phyloP scores from a whole-genome alignment of 2,329 filamentous ascomycete genomes.

The Apiospora saccharicola region DNA sequence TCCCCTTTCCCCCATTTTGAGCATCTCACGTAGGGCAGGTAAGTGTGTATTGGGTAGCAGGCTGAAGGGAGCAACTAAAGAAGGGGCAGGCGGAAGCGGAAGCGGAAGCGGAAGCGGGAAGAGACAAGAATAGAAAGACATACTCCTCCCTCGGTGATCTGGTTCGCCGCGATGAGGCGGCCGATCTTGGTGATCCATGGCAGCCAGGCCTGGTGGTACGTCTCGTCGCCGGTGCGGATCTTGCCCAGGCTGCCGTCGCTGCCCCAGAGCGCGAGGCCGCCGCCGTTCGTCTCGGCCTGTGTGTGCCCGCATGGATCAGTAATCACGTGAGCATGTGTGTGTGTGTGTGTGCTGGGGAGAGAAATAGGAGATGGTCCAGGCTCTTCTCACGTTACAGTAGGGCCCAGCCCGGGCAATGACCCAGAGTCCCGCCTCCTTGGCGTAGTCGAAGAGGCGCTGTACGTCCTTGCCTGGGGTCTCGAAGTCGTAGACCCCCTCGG shows the following conservation, averaged over 20 bases:
- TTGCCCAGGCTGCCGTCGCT: slow-evolving; percentile 52
- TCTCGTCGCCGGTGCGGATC: slow-evolving; percentile 49
- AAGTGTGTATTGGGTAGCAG: too few species aligned
- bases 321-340: neutral
- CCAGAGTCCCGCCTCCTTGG: slow-evolving; percentile 59
- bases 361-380: too few species aligned
- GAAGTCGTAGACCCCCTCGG: slow-evolving; percentile 49
- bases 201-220: slow-evolving; percentile 53
- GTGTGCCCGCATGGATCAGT: slow-evolving; percentile 31
- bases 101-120: too few species aligned
- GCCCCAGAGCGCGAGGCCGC: slow-evolving; percentile 52
- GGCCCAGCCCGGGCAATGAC: slow-evolving; percentile 59
- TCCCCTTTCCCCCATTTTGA: too few species aligned
- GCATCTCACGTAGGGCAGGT: too few species aligned
- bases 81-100: too few species aligned
- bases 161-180: slow-evolving; percentile 53
- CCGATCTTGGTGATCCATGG: slow-evolving; percentile 56
- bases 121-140: neutral
- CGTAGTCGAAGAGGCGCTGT: slow-evolving; percentile 57
- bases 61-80: too few species aligned
- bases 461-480: slow-evolving; percentile 47
- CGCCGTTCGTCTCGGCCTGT: slow-evolving; percentile 52
- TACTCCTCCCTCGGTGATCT: slow-evolving; percentile 55
- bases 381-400: slow-evolving; percentile 52
- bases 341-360: too few species aligned